A percentile compares a stretch with the other conserved stretches of the same genome.
Evolutionary conservation across 768 basidiomycete genomes (phyloP).

Genomic region (Boletellus sp.): DNA sequence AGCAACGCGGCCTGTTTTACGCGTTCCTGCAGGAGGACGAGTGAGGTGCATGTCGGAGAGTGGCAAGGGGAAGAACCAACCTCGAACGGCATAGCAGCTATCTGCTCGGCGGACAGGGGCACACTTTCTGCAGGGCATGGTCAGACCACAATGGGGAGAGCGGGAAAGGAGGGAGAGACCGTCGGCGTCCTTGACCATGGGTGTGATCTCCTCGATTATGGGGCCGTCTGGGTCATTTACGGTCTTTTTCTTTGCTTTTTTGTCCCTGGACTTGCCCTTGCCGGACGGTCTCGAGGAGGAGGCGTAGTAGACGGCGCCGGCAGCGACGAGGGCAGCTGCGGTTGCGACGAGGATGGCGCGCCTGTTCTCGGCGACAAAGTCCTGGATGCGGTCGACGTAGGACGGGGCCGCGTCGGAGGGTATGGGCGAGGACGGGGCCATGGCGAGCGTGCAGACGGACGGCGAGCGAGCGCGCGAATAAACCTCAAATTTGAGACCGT

Average conservation of each 20-base stretch:
- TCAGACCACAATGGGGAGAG: background rate
- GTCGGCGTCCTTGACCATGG: conserved; percentile 38
- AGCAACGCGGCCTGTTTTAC: conserved; percentile 55
- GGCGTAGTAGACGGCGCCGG: conserved; percentile 72
- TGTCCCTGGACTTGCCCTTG: conserved; percentile 48
- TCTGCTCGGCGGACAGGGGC: conserved; percentile 50
- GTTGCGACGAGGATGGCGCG: conserved; percentile 69
- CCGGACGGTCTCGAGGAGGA: conserved; percentile 39
- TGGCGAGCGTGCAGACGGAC: conserved; percentile 4
- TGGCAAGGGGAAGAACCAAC: conserved; percentile 32
- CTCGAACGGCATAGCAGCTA: conserved; percentile 55
- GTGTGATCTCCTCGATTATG: conserved; percentile 71
- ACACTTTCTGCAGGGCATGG: conserved; percentile 34
- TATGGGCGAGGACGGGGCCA: conserved; percentile 19
- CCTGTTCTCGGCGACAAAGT: conserved; percentile 75
- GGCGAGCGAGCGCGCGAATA: background rate
- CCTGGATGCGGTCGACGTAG: conserved; percentile 60
- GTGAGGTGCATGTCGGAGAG: conserved; percentile 5
- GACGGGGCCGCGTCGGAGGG: conserved; percentile 13
- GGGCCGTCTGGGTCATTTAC: conserved; percentile 64
- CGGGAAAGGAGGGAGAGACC: conserved; percentile 20
- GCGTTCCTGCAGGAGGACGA: conserved; percentile 50
- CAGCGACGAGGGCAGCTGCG: conserved; percentile 66
- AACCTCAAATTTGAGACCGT: background rate
- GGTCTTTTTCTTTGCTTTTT: conserved; percentile 48